phyloP scores from a whole-genome alignment of 257 asterid genomes.

The Plectranthus barbatus region DNA sequence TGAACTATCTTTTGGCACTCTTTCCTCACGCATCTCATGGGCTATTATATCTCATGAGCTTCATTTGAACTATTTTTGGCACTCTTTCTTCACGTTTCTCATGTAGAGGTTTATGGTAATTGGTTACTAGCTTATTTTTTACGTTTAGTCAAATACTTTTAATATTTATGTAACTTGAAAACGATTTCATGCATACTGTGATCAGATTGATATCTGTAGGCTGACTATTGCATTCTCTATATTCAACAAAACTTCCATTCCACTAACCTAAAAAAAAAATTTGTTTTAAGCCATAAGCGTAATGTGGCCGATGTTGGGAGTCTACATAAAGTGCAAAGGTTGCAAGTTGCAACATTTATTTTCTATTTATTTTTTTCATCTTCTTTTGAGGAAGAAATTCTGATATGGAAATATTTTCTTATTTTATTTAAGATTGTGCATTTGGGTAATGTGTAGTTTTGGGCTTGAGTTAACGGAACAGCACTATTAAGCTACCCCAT shows the following conservation, averaged over 20 bases:
- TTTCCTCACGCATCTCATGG: not conserved
- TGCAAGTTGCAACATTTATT: not conserved
- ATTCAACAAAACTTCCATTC: not conserved
- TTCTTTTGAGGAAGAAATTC: not conserved
- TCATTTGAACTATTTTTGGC: no score
- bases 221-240: not conserved
- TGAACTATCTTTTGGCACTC: not conserved
- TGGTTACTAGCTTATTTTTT: not conserved
- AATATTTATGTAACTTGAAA: not conserved
- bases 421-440: not conserved
- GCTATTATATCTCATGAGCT: not conserved
- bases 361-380: not conserved
- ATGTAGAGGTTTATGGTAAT: no score
- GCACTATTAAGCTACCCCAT: not conserved
- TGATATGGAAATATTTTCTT: not conserved
- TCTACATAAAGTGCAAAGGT: not conserved
- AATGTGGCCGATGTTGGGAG: not conserved
- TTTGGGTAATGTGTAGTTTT: not conserved
- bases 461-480: not conserved
- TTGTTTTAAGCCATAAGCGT: not conserved
- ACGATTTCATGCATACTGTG: not conserved
- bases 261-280: not conserved
- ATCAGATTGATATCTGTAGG: not conserved
- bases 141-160: not conserved
- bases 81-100: no score